Base-by-base conservation (phyloP, 1,139 yeast species). In the Candida frijolesensis region DNA sequence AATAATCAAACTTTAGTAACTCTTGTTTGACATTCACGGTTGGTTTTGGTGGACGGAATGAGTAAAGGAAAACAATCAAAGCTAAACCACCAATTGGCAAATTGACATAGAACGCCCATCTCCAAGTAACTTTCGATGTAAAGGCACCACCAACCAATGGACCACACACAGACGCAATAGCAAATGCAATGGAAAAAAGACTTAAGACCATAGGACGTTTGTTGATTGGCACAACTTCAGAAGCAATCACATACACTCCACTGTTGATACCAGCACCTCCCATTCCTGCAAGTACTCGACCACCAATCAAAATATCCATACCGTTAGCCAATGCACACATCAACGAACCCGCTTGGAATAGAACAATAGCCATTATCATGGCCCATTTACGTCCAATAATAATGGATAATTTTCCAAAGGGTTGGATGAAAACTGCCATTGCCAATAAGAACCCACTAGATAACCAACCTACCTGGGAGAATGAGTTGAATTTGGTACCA, bases 41-140 rank as follows among this genome's bases (percentile, higher is more conserved):
- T 4, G 71, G 62, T 42, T 53, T 56, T 14, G 77, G 77, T 3
- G 76, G 76, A 44, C 69, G 63, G 56, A 70, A 72, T 0, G 67
- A 59, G 32, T 59, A 60, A 19, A 59, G 45, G 46, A 72, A 66
- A 30, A 67, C 58, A 2, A 52, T 61, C 33, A 60, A 46, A 1
- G 76, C 74, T 30, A 67, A 50, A 1, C 68, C 76, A 11, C 77
- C 77, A 55, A 72, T 61, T 12, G 77, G 77, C 52, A 72, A 67
- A 50, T 72, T 72, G 10, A 87, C 76, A 64, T 84, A 87, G 64
- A 87, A 87, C 55, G 89, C 82, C 92, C 92, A 86, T 65, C 94
- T 76, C 94, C 94, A 87, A n/a, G 56, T 55, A 19, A 65, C 67
- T 50, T 70, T 67, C 18, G 70, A 60, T 5, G 79, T 73, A 51